Conservation (phyloP, 257 asterid genomes). For the Penstemon barbatus region DNA sequence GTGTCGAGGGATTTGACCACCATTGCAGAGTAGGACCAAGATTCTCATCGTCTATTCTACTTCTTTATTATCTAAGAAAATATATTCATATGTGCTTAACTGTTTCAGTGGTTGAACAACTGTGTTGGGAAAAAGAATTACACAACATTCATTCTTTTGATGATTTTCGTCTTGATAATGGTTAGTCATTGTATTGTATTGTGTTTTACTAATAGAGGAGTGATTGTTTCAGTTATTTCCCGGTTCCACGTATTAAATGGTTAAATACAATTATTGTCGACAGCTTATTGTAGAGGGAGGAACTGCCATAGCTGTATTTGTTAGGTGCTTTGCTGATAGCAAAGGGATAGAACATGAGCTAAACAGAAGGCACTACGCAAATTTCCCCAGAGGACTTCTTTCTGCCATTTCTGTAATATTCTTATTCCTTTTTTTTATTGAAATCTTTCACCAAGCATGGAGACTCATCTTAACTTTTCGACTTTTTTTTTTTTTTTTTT, state of each 20-base stretch:
- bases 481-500: neutral
- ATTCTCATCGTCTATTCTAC: neutral
- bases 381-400: slow-evolving; percentile 79
- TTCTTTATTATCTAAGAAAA: slow-evolving; percentile 1
- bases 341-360: slow-evolving; percentile 68
- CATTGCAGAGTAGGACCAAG: slow-evolving; percentile 78
- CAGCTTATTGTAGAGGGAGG: slow-evolving; percentile 92
- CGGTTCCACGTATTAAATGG: too few relatives aligned
- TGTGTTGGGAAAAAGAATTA: slow-evolving; percentile 96
- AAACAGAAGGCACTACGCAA: slow-evolving; percentile 42
- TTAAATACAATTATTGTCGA: neutral
- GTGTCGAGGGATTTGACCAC: slow-evolving; percentile 98
- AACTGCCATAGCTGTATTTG: slow-evolving; percentile 76
- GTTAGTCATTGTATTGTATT: slow-evolving; percentile 39
- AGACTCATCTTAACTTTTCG: slow-evolving; percentile 6
- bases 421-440: slow-evolving; percentile 13
- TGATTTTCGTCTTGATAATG: slow-evolving; percentile 81
- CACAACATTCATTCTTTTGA: slow-evolving; percentile 85
- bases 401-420: slow-evolving; percentile 76
- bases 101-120: slow-evolving; percentile 92
- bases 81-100: slow-evolving; percentile 15
- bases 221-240: neutral
- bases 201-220: neutral
- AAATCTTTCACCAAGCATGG: slow-evolving; percentile 6
- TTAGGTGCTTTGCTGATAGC: slow-evolving; percentile 83